Conservation (phyloP, 176 grass and related monocot species). For the Raddia guianensis region DNA sequence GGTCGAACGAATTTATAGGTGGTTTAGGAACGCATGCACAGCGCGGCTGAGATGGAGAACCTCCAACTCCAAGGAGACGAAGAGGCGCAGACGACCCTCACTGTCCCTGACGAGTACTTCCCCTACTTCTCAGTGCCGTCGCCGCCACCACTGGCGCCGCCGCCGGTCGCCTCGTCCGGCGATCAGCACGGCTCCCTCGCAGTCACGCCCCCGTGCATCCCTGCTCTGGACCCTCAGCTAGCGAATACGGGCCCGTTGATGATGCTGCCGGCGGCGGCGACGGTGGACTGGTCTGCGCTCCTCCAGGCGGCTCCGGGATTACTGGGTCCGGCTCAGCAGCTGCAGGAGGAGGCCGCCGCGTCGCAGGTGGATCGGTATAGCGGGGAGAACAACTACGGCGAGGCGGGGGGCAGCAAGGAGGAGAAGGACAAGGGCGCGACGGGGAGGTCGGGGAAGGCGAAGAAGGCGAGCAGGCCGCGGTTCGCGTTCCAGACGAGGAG, state of each 20-base stretch:
- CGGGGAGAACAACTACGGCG: constrained; percentile 46
- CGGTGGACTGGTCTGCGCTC: constrained; percentile 44
- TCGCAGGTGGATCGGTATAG: constrained; percentile 25
- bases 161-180: constrained; percentile 28
- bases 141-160: constrained; percentile 32
- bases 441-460: constrained; percentile 54
- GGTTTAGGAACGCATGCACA: too few species aligned
- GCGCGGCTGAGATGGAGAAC: constrained; percentile 43
- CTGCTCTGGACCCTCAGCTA: constrained; percentile 13
- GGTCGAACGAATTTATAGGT: too few species aligned
- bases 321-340: constrained; percentile 7
- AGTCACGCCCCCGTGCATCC: background rate
- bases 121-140: constrained; percentile 50
- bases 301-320: constrained; percentile 24
- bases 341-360: background rate
- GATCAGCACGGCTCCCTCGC: constrained; percentile 31
- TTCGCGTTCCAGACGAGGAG: constrained; percentile 94
- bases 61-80: constrained; percentile 56
- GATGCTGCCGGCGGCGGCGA: constrained; percentile 39
- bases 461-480: constrained; percentile 68
- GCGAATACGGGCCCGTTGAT: background rate
- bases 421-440: constrained; percentile 39
- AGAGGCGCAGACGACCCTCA: constrained; percentile 25
- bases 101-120: constrained; percentile 18
- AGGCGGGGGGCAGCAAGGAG: constrained; percentile 32